Evolutionary conservation across 164 flowering plant genomes (phyloP).

Genomic region (Tetracentron sinense): DNA sequence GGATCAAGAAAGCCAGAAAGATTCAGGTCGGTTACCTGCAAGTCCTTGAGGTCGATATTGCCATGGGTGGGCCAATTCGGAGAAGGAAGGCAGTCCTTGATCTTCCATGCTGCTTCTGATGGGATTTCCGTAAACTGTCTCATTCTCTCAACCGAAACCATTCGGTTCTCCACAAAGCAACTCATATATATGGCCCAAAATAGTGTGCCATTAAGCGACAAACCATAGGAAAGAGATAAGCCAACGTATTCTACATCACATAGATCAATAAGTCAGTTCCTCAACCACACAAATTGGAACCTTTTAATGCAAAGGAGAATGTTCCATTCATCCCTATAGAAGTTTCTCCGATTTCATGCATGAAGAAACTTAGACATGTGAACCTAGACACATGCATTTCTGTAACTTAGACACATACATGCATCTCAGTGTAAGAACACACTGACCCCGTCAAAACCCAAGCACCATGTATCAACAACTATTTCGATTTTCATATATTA

Average conservation of each 20-base stretch:
- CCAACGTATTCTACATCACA: conserved; percentile 65
- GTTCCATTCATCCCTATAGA: background rate
- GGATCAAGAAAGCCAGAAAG: background rate
- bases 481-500: no score
- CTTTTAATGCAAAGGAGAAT: background rate
- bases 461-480: no score
- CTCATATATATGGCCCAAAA: conserved; percentile 65
- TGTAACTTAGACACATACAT: no score
- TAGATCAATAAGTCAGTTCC: conserved; percentile 1
- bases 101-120: conserved; percentile 81
- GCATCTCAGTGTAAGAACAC: background rate
- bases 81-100: conserved; percentile 54
- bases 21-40: conserved; percentile 47
- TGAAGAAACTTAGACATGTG: background rate
- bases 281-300: background rate
- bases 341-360: background rate
- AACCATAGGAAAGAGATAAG: conserved; percentile 81
- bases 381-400: background rate
- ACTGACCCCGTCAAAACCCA: background rate
- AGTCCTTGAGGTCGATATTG: conserved; percentile 52
- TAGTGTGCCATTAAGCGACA: conserved; percentile 67
- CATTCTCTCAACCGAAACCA: conserved; percentile 94
- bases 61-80: conserved; percentile 85
- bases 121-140: conserved; percentile 74
- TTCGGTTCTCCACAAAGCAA: conserved; percentile 75